phyloP scores from a whole-genome alignment of 2,329 filamentous ascomycete genomes.

The Gyromitra esculenta region DNA sequence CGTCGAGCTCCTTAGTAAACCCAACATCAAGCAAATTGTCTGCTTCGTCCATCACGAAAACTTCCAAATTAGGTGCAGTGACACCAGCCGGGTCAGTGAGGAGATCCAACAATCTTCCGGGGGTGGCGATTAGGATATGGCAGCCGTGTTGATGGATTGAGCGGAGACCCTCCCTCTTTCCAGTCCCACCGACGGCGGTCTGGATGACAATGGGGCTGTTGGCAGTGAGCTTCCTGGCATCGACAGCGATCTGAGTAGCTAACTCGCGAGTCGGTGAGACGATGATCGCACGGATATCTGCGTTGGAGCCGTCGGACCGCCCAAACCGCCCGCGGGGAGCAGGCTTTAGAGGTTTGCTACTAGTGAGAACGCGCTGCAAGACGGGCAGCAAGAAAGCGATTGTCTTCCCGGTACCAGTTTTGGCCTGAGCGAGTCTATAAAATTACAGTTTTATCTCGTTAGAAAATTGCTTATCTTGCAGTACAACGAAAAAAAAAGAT shows the following conservation, averaged over 20 bases:
- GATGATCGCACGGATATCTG: conserved; percentile 75
- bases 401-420: conserved; percentile 97
- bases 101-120: conserved; percentile 85
- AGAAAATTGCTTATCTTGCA: conserved; percentile 38
- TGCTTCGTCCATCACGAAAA: conserved; percentile 73
- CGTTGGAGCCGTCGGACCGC: conserved; percentile 57
- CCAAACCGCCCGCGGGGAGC: not conserved
- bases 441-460: conserved; percentile 30
- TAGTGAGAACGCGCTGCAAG: conserved; percentile 78
- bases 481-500: conserved; percentile 22
- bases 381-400: conserved; percentile 89
- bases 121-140: conserved; percentile 89
- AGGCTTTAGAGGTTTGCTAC: conserved; percentile 65
- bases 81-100: conserved; percentile 75
- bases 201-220: conserved; percentile 75
- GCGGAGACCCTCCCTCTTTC: conserved; percentile 74
- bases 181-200: conserved; percentile 90
- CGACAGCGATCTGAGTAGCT: conserved; percentile 80
- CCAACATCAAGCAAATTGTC: conserved; percentile 74
- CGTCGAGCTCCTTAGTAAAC: conserved; percentile 72
- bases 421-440: conserved; percentile 84
- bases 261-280: conserved; percentile 83
- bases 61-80: conserved; percentile 69
- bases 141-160: conserved; percentile 79
- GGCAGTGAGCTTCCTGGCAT: conserved; percentile 74